phyloP scores from a whole-genome alignment of 2,329 filamentous ascomycete genomes.

The Fusarium equiseti region DNA sequence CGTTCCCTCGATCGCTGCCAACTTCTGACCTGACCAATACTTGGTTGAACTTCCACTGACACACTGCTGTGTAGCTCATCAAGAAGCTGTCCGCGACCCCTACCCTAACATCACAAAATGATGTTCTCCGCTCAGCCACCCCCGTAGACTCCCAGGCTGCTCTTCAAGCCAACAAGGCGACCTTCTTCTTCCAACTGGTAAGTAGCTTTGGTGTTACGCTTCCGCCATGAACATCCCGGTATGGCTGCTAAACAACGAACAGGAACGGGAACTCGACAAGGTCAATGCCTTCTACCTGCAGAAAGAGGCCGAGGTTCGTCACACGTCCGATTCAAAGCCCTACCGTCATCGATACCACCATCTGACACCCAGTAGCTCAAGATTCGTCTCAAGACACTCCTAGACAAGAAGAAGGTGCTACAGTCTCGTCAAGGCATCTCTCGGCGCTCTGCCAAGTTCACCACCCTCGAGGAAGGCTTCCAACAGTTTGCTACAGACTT shows the following conservation, averaged over 20 bases:
- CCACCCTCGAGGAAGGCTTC: slow-evolving; percentile 94
- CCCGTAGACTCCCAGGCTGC: slow-evolving; percentile 83
- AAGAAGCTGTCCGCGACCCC: slow-evolving; percentile 97
- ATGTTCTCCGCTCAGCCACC: slow-evolving; percentile 61
- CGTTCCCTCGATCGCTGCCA: slow-evolving; percentile 36
- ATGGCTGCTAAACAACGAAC: slow-evolving; percentile 55
- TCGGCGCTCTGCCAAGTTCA: slow-evolving; percentile 91
- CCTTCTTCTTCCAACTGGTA: slow-evolving; percentile 98
- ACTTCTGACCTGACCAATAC: slow-evolving; percentile 31
- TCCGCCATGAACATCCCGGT: slow-evolving; percentile 45
- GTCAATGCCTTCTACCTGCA: slow-evolving; percentile 98
- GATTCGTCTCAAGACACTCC: slow-evolving; percentile 87
- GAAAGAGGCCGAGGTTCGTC: slow-evolving; percentile 92
- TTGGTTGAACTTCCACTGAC: slow-evolving; percentile 40
- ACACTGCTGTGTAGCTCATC: slow-evolving; percentile 77
- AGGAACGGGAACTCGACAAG: slow-evolving; percentile 98
- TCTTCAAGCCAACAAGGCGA: slow-evolving; percentile 95
- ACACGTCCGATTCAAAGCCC: background rate
- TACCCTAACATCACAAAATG: slow-evolving; percentile 81
- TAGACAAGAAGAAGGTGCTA: slow-evolving; percentile 94
- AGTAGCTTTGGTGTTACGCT: slow-evolving; percentile 48
- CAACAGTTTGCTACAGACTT: slow-evolving; percentile 97
- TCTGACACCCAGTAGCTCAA: slow-evolving; percentile 75
- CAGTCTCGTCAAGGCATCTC: slow-evolving; percentile 85
- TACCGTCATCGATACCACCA: background rate